Evolutionary conservation across 2,329 filamentous ascomycete species (phyloP).

Genomic region (Xylaria arbuscula): DNA sequence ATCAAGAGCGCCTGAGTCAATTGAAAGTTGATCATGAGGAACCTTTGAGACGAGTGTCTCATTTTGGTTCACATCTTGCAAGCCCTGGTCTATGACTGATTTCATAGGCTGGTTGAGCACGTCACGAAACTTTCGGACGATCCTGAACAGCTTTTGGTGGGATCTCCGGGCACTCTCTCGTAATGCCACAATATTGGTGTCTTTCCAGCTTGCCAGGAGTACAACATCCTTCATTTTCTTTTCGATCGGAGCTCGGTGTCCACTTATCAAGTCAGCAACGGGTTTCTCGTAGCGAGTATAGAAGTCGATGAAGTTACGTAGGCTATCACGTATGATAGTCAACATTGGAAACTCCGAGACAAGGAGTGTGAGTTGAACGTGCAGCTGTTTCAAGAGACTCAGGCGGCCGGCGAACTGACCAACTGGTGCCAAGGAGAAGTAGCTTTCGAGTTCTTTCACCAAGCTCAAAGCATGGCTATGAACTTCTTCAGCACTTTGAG

Average conservation of each 20-base stretch:
- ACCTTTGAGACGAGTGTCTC: slow-evolving; percentile 25
- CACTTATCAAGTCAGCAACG: slow-evolving; percentile 72
- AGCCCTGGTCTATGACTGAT: slow-evolving; percentile 67
- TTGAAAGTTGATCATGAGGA: slow-evolving; percentile 46
- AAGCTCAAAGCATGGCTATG: slow-evolving; percentile 73
- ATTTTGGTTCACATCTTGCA: slow-evolving; percentile 62
- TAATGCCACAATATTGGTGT: slow-evolving; percentile 91
- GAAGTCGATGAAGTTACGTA: slow-evolving; percentile 81
- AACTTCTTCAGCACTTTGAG: slow-evolving; percentile 68
- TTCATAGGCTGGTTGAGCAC: slow-evolving; percentile 82
- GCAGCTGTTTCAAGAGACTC: slow-evolving; percentile 72
- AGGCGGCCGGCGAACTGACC: slow-evolving; percentile 84
- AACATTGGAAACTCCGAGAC: slow-evolving; percentile 68
- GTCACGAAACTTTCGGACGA: slow-evolving; percentile 88
- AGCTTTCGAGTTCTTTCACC: slow-evolving; percentile 79
- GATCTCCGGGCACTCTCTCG: slow-evolving; percentile 90
- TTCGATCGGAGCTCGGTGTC: slow-evolving; percentile 80
- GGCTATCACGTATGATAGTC: slow-evolving; percentile 68
- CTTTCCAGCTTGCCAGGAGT: slow-evolving; percentile 95
- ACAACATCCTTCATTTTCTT: slow-evolving; percentile 95
- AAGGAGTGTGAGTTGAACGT: slow-evolving; percentile 73
- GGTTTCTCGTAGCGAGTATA: slow-evolving; percentile 76
- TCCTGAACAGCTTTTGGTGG: slow-evolving; percentile 89
- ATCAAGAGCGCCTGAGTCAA: slow-evolving; percentile 50
- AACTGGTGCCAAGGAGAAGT: slow-evolving; percentile 81